These are phyloP conservation scores for Fomitopsis schrenkii DNA, from an alignment of 1,284 basidiomycete species.

Conservation along the genomic window DNA sequence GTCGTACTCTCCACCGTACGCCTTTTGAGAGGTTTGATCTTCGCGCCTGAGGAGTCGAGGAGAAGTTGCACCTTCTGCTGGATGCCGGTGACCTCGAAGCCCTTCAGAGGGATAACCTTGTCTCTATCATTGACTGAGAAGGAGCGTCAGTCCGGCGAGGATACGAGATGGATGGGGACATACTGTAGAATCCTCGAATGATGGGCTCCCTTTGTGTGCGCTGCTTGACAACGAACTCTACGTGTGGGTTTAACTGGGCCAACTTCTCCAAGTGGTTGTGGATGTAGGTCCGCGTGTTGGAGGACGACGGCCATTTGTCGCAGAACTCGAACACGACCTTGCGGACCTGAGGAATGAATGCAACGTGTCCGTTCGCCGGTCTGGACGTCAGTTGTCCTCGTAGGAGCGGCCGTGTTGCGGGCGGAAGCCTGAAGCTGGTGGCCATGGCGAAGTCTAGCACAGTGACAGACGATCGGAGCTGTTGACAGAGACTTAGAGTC, in stretches of 20 bases:
- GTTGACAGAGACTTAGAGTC: conserved; percentile 5
- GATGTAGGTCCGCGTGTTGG: conserved; percentile 66
- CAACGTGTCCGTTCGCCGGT: conserved; percentile 66
- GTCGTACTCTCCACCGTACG: conserved; percentile 72
- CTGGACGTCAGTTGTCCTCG: conserved; percentile 57
- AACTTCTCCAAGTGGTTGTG: conserved; percentile 56
- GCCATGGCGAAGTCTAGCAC: conserved; percentile 30
- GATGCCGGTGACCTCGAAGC: conserved; percentile 66
- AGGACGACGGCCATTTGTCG: conserved; percentile 73
- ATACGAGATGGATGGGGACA: conserved; percentile 15
- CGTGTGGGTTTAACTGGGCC: conserved; percentile 70
- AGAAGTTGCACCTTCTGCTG: conserved; percentile 76
- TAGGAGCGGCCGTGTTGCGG: conserved; percentile 38
- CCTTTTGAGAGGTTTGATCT: conserved; percentile 73
- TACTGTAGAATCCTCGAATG: conserved; percentile 74
- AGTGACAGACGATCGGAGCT: background rate
- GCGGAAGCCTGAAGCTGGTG: conserved; percentile 22
- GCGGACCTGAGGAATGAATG: conserved; percentile 70
- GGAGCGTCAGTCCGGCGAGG: conserved; percentile 8
- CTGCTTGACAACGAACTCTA: conserved; percentile 76
- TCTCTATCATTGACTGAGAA: conserved; percentile 69
- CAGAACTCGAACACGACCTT: conserved; percentile 86
- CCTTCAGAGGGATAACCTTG: conserved; percentile 75
- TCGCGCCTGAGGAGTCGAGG: conserved; percentile 79
- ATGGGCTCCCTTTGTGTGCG: conserved; percentile 71